A percentile compares a stretch with the other conserved stretches of the same genome.
Evolutionary conservation across 352 stramenopile species (phyloP).

Genomic region (Globisporangium heterothallicum): DNA sequence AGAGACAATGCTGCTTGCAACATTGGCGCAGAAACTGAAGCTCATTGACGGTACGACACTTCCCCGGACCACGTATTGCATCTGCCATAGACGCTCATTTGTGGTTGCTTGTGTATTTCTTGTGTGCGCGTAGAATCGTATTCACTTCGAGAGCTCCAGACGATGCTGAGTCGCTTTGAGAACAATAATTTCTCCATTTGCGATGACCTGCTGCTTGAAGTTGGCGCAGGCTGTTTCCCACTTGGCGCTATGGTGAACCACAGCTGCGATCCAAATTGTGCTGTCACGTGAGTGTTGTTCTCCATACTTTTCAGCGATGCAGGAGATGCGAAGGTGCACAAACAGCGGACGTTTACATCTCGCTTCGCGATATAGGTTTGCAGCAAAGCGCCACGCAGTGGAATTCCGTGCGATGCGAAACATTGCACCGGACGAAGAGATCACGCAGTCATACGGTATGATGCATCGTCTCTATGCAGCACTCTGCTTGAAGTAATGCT

Average conservation of each 20-base stretch:
- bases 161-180: slow-evolving; percentile 65
- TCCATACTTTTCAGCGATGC: too few species aligned
- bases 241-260: slow-evolving; percentile 76
- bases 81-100: too few species aligned
- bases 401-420: slow-evolving; percentile 47
- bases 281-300: slow-evolving; percentile 42
- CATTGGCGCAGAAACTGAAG: slow-evolving; percentile 44
- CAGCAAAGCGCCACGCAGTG: slow-evolving; percentile 31
- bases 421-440: slow-evolving; percentile 43
- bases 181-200: slow-evolving; percentile 81
- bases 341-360: too few species aligned
- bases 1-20: slow-evolving; percentile 42
- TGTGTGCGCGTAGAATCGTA: slow-evolving; percentile 5
- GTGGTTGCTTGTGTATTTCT: neutral
- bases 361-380: slow-evolving; percentile 22
- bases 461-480: slow-evolving; percentile 1
- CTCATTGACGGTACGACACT: slow-evolving; percentile 41
- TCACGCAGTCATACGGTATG: slow-evolving; percentile 66
- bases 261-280: slow-evolving; percentile 64
- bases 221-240: slow-evolving; percentile 58
- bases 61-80: too few species aligned
- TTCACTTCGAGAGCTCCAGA: slow-evolving; percentile 35
- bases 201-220: slow-evolving; percentile 47
- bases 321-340: too few species aligned
- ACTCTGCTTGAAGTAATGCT: neutral